Evolutionary conservation across 345 rosid species (phyloP).

Genomic region (Salix udensis): DNA sequence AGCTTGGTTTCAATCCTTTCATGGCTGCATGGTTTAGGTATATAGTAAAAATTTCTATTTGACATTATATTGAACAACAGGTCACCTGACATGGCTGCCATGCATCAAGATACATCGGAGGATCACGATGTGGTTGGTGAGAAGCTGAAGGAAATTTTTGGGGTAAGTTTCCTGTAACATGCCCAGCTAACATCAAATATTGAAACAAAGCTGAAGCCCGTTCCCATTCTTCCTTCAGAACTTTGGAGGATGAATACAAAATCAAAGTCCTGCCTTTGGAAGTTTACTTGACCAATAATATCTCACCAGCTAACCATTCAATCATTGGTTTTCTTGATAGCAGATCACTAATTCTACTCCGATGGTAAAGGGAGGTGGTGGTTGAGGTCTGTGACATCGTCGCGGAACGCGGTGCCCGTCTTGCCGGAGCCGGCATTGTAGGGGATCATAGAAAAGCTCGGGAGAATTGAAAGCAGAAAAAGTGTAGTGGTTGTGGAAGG

Average conservation of each 20-base stretch:
- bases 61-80: conserved; percentile 19
- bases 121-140: conserved; percentile 38
- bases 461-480: conserved; percentile 48
- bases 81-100: conserved; percentile 62
- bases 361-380: conserved; percentile 44
- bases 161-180: conserved; percentile 21
- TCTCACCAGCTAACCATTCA: too few relatives aligned
- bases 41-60: background rate
- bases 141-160: conserved; percentile 52
- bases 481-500: conserved; percentile 58
- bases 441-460: conserved; percentile 60
- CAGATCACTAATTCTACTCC: conserved; percentile 46
- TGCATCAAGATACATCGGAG: conserved; percentile 69
- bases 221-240: background rate
- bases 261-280: too few relatives aligned
- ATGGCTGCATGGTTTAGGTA: too few relatives aligned
- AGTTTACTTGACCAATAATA: too few relatives aligned
- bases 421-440: conserved; percentile 62
- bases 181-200: background rate
- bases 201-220: background rate
- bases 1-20: too few relatives aligned
- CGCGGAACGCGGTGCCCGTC: conserved; percentile 59
- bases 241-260: background rate
- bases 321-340: background rate
- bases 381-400: conserved; percentile 64